Percentiles rank a stretch among this genome's conserved stretches.
phyloP scores from a whole-genome alignment of 495 filamentous ascomycete species.

The Penicillium simplicissimum region DNA sequence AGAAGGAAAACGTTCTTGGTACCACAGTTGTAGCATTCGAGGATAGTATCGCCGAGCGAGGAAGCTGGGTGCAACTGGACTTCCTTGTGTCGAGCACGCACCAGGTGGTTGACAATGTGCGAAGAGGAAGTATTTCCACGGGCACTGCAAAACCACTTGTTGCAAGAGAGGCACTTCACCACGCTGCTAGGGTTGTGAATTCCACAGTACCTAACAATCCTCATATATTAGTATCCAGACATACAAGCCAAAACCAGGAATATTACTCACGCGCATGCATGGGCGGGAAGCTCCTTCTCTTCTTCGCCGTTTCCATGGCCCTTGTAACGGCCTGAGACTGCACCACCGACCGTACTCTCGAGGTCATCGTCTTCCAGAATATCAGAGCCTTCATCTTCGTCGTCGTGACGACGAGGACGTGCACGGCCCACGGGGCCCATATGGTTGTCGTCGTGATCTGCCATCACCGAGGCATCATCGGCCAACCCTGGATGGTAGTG shows the following conservation, averaged over 20 bases:
- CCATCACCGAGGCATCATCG: constrained; percentile 63
- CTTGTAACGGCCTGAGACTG: constrained; percentile 70
- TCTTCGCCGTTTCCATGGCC: constrained; percentile 68
- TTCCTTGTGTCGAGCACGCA: constrained; percentile 97
- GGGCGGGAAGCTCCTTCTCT: constrained; percentile 87
- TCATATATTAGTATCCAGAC: constrained; percentile 15
- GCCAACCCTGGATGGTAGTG: constrained; percentile 44
- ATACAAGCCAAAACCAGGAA: neutral
- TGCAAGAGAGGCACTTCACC: constrained; percentile 92
- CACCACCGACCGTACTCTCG: constrained; percentile 86
- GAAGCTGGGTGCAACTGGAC: constrained; percentile 95
- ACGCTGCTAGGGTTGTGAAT: constrained; percentile 95
- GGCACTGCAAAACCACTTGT: constrained; percentile 99
- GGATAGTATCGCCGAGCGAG: constrained; percentile 91
- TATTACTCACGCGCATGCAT: constrained; percentile 89
- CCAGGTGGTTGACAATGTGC: constrained; percentile 97
- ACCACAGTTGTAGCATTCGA: constrained; percentile 99
- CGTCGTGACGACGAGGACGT: constrained; percentile 72
- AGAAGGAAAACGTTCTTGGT: constrained; percentile 99
- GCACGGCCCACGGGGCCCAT: constrained; percentile 59
- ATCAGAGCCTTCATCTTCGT: constrained; percentile 85
- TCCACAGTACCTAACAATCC: constrained; percentile 76
- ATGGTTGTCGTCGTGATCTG: constrained; percentile 76
- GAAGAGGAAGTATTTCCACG: constrained; percentile 95
- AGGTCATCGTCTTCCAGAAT: constrained; percentile 86